A percentile compares a stretch with the other conserved stretches of the same genome.
phyloP scores from a whole-genome alignment of 352 stramenopile species.

The Globisporangium barbulae region DNA sequence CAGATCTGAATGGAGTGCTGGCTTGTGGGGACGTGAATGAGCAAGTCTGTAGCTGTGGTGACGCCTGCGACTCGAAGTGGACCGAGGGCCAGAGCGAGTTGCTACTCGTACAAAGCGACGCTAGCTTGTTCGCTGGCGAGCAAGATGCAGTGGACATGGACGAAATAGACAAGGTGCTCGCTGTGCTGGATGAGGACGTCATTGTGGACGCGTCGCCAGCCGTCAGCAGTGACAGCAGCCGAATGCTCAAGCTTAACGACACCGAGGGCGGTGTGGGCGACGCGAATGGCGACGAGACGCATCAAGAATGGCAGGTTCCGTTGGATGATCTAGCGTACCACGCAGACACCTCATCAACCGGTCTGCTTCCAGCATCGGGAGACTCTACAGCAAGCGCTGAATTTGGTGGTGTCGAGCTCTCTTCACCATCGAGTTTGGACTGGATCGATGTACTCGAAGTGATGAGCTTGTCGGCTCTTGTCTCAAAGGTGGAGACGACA shows the following conservation, averaged over 20 bases:
- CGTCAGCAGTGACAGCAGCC: neutral
- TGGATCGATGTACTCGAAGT: constrained; percentile 3
- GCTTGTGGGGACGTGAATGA: neutral
- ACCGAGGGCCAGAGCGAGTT: neutral
- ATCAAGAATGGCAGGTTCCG: neutral
- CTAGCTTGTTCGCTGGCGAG: neutral
- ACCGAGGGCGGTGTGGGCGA: neutral
- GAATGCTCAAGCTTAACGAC: neutral
- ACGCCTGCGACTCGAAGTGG: neutral
- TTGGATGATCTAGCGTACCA: neutral
- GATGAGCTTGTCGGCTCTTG: neutral
- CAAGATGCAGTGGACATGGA: neutral
- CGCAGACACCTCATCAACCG: neutral
- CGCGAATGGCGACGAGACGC: neutral
- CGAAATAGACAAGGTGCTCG: neutral
- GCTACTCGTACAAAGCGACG: neutral
- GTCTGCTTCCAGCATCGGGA: neutral
- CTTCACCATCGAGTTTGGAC: neutral
- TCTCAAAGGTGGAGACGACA: neutral
- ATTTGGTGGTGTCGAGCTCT: neutral
- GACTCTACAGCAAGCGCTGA: neutral
- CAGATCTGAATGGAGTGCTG: neutral
- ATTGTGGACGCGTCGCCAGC: neutral
- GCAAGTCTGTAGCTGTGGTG: neutral
- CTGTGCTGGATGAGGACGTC: neutral